Percentiles rank a stretch among this genome's conserved stretches.
Conservation (phyloP, 306 rosid genomes). For the Cucurbita maxima region DNA sequence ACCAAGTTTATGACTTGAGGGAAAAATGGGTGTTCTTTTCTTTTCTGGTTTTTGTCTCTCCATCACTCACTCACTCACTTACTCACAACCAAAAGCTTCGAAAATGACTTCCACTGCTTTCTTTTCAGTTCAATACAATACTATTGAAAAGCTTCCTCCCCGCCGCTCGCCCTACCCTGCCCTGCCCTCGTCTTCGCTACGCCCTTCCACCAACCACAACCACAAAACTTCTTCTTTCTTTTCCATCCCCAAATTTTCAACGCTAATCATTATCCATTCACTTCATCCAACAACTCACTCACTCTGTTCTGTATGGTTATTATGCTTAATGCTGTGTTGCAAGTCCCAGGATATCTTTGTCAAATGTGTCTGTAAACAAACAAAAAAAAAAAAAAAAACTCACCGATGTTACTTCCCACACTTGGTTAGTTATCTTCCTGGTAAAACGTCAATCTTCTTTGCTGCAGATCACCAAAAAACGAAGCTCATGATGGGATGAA, state of each 20-base stretch:
- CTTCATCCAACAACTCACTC: slow-evolving; percentile 35
- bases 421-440: neutral
- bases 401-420: neutral
- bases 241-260: neutral
- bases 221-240: neutral
- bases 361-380: slow-evolving; percentile 12
- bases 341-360: slow-evolving; percentile 19
- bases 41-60: slow-evolving; percentile 8
- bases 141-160: slow-evolving; percentile 22
- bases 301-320: slow-evolving; percentile 15
- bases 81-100: slow-evolving; percentile 14
- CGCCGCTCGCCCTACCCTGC: too few species aligned
- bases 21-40: neutral
- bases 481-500: slow-evolving; percentile 2
- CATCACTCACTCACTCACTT: neutral
- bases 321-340: slow-evolving; percentile 7
- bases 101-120: slow-evolving; percentile 39
- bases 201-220: neutral
- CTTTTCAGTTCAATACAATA: neutral
- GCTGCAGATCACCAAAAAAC: neutral
- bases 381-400: neutral
- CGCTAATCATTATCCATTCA: slow-evolving; percentile 16
- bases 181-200: neutral
- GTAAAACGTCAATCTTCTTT: neutral
- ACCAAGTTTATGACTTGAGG: neutral